Evolutionary conservation across 1,139 yeast species (phyloP).

Genomic region (Kurtzmaniella quercitrusa): DNA sequence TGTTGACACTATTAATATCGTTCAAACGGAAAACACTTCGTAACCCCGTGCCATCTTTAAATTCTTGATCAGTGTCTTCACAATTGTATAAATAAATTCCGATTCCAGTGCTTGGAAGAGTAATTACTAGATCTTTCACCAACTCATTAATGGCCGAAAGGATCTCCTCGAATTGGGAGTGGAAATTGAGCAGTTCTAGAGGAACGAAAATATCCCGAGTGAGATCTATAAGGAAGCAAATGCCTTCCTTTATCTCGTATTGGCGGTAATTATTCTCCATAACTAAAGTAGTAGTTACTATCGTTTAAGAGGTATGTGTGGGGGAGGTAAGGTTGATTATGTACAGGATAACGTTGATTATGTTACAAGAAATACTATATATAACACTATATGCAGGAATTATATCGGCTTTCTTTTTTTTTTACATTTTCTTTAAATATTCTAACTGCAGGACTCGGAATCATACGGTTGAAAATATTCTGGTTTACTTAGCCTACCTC

Average conservation of each 20-base stretch:
- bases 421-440: too few relatives aligned
- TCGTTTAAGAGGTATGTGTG: neutral
- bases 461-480: too few relatives aligned
- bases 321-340: too few relatives aligned
- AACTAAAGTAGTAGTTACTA: neutral
- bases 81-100: constrained; percentile 64
- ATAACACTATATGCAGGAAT: too few relatives aligned
- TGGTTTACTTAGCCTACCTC: too few relatives aligned
- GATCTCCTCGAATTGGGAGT: constrained; percentile 47
- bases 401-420: too few relatives aligned
- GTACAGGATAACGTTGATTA: too few relatives aligned
- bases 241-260: constrained; percentile 60
- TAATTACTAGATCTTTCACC: constrained; percentile 54
- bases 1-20: constrained; percentile 34
- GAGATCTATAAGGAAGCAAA: constrained; percentile 57
- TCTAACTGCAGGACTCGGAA: too few relatives aligned
- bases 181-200: constrained; percentile 27
- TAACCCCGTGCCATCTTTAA: constrained; percentile 25
- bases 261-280: constrained; percentile 17
- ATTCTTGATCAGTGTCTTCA: constrained; percentile 21
- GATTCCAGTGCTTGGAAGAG: constrained; percentile 59
- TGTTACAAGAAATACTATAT: too few relatives aligned
- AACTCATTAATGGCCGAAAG: constrained; percentile 51
- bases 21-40: constrained; percentile 30
- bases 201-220: constrained; percentile 45